Conservation (phyloP, 768 basidiomycete species). For the Tylopilus cervinicoccineus region DNA sequence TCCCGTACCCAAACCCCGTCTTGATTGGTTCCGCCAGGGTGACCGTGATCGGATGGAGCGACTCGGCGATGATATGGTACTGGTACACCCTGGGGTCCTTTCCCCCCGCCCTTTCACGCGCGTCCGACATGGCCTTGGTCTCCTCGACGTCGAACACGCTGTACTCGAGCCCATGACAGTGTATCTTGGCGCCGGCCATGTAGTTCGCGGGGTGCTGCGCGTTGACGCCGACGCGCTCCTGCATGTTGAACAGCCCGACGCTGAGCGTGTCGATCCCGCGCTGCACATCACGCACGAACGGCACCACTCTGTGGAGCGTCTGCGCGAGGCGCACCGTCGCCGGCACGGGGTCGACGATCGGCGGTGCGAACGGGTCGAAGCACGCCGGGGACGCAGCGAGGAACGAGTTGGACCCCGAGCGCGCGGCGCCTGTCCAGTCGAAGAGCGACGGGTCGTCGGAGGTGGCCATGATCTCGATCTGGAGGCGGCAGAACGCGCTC, state of each 20-base stretch:
- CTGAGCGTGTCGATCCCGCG: slow-evolving; percentile 9
- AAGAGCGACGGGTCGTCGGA: slow-evolving; percentile 23
- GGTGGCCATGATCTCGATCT: slow-evolving; percentile 24
- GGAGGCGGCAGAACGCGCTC: slow-evolving; percentile 25
- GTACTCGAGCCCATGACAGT: slow-evolving; percentile 22
- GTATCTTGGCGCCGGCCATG: slow-evolving; percentile 17
- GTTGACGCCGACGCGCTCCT: slow-evolving; percentile 17
- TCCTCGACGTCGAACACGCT: slow-evolving; percentile 13
- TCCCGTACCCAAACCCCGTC: slow-evolving; percentile 17
- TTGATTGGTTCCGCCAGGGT: slow-evolving; percentile 19
- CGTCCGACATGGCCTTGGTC: slow-evolving; percentile 9
- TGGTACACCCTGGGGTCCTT: slow-evolving; percentile 2
- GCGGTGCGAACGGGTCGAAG: slow-evolving; percentile 22
- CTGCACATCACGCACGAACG: slow-evolving; percentile 12
- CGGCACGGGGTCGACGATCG: slow-evolving; percentile 15
- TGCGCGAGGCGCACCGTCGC: slow-evolving; percentile 7
- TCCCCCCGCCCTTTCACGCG: background rate
- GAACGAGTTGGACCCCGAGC: slow-evolving; percentile 11
- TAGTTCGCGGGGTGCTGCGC: slow-evolving; percentile 20
- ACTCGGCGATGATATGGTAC: slow-evolving; percentile 16
- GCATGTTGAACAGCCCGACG: slow-evolving; percentile 18
- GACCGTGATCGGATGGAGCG: slow-evolving; percentile 18
- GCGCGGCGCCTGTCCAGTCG: slow-evolving; percentile 21
- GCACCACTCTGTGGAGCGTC: slow-evolving; percentile 5
- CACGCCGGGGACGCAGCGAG: slow-evolving; percentile 16